These are phyloP conservation scores for Trichosporon sp. DNA, from an alignment of 1,284 basidiomycete genomes.

Conservation along the genomic window DNA sequence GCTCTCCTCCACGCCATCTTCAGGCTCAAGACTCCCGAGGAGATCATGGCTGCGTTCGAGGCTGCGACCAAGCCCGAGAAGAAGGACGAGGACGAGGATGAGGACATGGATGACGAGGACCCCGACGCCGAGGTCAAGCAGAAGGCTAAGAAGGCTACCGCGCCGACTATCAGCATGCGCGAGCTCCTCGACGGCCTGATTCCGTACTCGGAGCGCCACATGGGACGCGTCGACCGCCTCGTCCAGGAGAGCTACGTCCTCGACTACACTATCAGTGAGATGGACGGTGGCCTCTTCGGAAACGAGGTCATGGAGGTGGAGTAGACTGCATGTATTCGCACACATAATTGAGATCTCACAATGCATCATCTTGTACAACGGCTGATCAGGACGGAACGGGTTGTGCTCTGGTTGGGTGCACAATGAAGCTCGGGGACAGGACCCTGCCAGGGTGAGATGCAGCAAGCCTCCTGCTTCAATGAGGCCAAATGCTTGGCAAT, in stretches of 20 bases:
- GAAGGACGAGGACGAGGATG: conserved; percentile 48
- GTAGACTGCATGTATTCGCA: conserved; percentile 16
- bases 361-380: conserved; percentile 17
- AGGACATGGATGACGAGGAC: conserved; percentile 42
- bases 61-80: conserved; percentile 41
- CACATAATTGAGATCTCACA: not conserved
- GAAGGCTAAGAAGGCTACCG: conserved; percentile 25
- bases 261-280: conserved; percentile 87
- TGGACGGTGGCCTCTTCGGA: conserved; percentile 66
- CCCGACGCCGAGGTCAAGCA: conserved; percentile 33
- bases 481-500: too few relatives aligned
- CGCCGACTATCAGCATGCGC: conserved; percentile 59
- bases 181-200: conserved; percentile 82
- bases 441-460: too few relatives aligned
- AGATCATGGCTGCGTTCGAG: conserved; percentile 72
- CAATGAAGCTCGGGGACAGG: too few relatives aligned
- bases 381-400: not conserved
- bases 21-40: conserved; percentile 70
- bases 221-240: conserved; percentile 78
- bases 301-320: conserved; percentile 51
- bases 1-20: conserved; percentile 78
- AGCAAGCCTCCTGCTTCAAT: too few relatives aligned
- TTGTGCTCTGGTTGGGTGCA: too few relatives aligned
- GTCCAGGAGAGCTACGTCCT: conserved; percentile 92
- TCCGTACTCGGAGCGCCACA: conserved; percentile 92